phyloP scores from a whole-genome alignment of 176 grass and related monocot species.

The Oryza punctata region DNA sequence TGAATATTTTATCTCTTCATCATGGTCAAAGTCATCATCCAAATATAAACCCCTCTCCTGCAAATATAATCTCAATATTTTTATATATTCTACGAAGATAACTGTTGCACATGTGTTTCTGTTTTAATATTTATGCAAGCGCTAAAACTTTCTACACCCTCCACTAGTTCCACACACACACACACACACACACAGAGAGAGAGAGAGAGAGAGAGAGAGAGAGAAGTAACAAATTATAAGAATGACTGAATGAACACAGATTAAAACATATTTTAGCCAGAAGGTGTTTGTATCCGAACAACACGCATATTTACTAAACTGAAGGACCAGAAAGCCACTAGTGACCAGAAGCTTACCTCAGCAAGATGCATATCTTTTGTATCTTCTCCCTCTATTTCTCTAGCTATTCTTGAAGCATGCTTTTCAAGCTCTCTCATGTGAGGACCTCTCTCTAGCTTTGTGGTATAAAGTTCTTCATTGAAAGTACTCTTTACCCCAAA shows the following conservation, averaged over 20 bases:
- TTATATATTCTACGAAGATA: slow-evolving; percentile 30
- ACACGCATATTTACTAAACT: not conserved
- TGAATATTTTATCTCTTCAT: slow-evolving; percentile 96
- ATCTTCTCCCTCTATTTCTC: slow-evolving; percentile 96
- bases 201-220: not conserved
- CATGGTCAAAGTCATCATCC: slow-evolving; percentile 74
- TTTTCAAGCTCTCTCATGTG: slow-evolving; percentile 94
- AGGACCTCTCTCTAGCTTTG: slow-evolving; percentile 94
- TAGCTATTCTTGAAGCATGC: slow-evolving; percentile 78
- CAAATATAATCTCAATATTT: slow-evolving; percentile 24
- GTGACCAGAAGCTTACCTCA: slow-evolving; percentile 61
- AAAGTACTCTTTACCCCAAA: slow-evolving; percentile 99
- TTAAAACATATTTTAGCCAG: not conserved
- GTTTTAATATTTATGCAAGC: not conserved
- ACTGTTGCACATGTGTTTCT: not conserved
- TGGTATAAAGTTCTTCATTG: slow-evolving; percentile 98
- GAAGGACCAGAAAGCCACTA: not conserved
- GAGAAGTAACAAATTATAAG: not conserved
- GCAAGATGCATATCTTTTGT: slow-evolving; percentile 93
- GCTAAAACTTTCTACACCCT: slow-evolving; percentile 18
- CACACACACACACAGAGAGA: not conserved
- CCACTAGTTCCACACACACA: not conserved
- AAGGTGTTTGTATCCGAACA: not conserved
- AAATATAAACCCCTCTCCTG: slow-evolving; percentile 89
- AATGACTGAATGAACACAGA: not conserved